Percentiles rank a stretch among this genome's conserved stretches.
Conservation (phyloP, 768 basidiomycete species). For the Vishniacozyma victoriae region DNA sequence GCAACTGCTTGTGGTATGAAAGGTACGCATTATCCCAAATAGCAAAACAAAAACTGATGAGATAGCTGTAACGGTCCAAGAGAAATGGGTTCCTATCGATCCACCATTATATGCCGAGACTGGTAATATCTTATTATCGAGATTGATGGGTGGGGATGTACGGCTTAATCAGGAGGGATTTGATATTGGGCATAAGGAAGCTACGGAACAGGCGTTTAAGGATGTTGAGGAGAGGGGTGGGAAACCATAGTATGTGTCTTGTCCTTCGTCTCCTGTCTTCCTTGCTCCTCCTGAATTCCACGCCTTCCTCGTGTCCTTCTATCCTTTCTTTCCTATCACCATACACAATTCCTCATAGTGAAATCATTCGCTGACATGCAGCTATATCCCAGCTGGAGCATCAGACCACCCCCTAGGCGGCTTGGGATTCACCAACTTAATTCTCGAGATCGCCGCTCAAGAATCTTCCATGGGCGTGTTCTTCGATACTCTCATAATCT, state of each 20-base stretch:
- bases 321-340: neutral
- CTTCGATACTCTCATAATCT: slow-evolving; percentile 33
- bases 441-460: slow-evolving; percentile 29
- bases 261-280: neutral
- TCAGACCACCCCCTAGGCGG: slow-evolving; percentile 31
- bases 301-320: neutral
- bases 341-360: neutral
- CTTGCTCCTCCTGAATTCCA: neutral
- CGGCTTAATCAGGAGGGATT: slow-evolving; percentile 27
- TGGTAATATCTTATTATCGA: slow-evolving; percentile 26
- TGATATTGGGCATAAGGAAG: slow-evolving; percentile 27
- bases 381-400: slow-evolving; percentile 32
- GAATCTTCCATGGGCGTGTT: slow-evolving; percentile 20
- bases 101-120: slow-evolving; percentile 22
- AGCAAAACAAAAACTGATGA: neutral
- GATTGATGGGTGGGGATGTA: slow-evolving; percentile 36
- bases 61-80: slow-evolving; percentile 28
- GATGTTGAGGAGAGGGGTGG: slow-evolving; percentile 25
- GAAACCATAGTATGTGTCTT: slow-evolving; percentile 22
- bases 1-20: slow-evolving; percentile 29
- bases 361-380: neutral
- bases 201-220: slow-evolving; percentile 27
- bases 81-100: slow-evolving; percentile 35
- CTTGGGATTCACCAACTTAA: slow-evolving; percentile 18
- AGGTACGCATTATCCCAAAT: slow-evolving; percentile 6